Evolutionary conservation across 495 filamentous ascomycete species (phyloP), one percentile per base, ranked within the genome.

Genomic region (Hyaloscypha variabilis): DNA sequence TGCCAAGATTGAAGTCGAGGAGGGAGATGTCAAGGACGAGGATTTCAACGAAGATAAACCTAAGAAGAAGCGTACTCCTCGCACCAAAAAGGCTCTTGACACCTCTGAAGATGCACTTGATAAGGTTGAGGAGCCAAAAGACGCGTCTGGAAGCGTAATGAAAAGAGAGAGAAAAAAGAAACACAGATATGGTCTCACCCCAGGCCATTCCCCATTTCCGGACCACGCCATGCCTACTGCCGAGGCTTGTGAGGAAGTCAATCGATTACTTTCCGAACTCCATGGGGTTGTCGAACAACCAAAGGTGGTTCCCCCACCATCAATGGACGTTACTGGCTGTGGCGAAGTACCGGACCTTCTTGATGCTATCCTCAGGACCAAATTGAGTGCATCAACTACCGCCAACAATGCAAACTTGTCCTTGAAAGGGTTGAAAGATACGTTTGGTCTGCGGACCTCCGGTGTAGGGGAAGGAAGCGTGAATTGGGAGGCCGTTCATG

Each of bases 281-380:
- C 92, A 97, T 71, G 90, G 89, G 1, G 77, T 87, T 49, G 82
- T 90, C 3, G 77, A 78, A 30, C 80, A 82, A 10, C 94, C 95
- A 1, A 77, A 85, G 19, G 85, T 77, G 1, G 87, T 95, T 19
- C 92, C 92, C 0, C 76, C 82, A 8, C 91, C 95, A 1, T 92
- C 91, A n/a, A 76, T 91, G 2, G 88, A 89, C 3, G 84, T 93
- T 17, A 86, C 93, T 21, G 94, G 94, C 2, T 99, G 95, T 69
- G 95, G 95, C 17, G 94, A 99, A 74, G 95, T 97, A 0, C 94
- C 94, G 0, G 94, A 88, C 23, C 87, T 97, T 1, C 82, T 99
- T 0, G 95, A 98, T 72, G 95, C 94, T 0, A 78, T 99, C 0
- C 84, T 97, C 25, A 85, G 93, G 26, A 97, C 93, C 0, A 72